A percentile compares a stretch with the other conserved stretches of the same genome.
Conservation (phyloP, 495 filamentous ascomycete species). For the Podospora pseudocomata region DNA sequence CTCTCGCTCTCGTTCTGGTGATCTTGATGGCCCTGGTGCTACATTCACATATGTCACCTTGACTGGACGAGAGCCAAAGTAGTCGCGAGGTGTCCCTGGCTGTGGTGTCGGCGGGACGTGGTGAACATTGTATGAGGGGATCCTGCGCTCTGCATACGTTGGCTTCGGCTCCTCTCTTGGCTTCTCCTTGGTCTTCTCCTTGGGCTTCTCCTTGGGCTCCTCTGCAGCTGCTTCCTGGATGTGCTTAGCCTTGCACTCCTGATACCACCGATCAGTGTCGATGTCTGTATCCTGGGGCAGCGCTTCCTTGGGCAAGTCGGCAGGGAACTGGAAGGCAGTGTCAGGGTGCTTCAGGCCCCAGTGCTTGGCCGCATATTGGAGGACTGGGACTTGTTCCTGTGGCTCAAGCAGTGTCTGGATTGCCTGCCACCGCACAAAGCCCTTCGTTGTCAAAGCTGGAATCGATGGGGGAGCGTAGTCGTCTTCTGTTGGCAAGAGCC, state of each 20-base stretch:
- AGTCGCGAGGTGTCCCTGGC: conserved; percentile 22
- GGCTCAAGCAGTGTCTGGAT: conserved; percentile 87
- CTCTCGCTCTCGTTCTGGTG: conserved; percentile 21
- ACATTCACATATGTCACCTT: conserved; percentile 28
- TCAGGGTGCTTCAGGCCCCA: conserved; percentile 73
- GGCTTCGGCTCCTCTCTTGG: conserved; percentile 24
- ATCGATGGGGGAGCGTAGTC: conserved; percentile 71
- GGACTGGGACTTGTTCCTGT: conserved; percentile 76
- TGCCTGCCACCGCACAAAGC: conserved; percentile 91
- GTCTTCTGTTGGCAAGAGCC: conserved; percentile 60
- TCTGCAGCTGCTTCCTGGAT: conserved; percentile 16
- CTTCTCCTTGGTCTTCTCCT: conserved; percentile 12
- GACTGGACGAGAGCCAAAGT: conserved; percentile 23
- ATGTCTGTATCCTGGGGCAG: conserved; percentile 73
- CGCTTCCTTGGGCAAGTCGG: conserved; percentile 65
- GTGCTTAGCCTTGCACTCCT: conserved; percentile 56
- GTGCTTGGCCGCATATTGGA: conserved; percentile 73
- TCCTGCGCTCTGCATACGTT: conserved; percentile 22
- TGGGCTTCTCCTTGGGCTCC: conserved; percentile 32
- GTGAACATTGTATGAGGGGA: conserved; percentile 25
- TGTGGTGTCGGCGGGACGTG: conserved; percentile 15
- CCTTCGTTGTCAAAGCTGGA: conserved; percentile 74
- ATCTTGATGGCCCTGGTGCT: conserved; percentile 6
- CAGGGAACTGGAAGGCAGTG: conserved; percentile 69
- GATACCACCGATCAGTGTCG: conserved; percentile 81